Evolutionary conservation across 2,329 filamentous ascomycete species (phyloP), one percentile per base, ranked within the genome.

Genomic region (Coniochaeta pulveracea): DNA sequence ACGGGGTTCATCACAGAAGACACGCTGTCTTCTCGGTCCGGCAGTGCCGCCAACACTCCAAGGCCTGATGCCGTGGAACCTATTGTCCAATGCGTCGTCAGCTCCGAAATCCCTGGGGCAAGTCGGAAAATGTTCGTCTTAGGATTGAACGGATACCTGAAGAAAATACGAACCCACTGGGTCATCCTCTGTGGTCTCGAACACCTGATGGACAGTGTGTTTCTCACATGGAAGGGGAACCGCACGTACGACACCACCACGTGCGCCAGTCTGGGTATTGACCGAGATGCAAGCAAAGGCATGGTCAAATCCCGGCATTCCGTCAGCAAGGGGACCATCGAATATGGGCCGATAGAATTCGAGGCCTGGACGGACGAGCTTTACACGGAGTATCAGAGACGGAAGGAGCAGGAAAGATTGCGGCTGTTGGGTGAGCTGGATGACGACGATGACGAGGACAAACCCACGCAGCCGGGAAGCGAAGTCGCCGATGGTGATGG

Each of bases 221-320:
- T 91, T 45, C 66, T 96, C 35, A 91, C 84, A 0, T 94, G 84
- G 79, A 78, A 77, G 41, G 69, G 73, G 17, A 73, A 72, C 37
- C 72, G 74, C 38, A 57, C 94, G 3, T 94, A 81, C 50, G 74
- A 82, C 42, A 69, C 72, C n/a, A 84, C 82, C 5, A 88, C 80
- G 2, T 78, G 84, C 37, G 65, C 66, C 34, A 76, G 70, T 30
- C 58, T 93, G 6, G 76, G 77, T 6, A 68, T 91, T 28, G 49
- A 57, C 7, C 58, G 63, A 0, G 52, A 58, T 9, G 18, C 28
- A 9, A 19, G 8, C 21, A n/a, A 8, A 23, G 21, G 8, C 21
- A 19, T 7, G 65, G 66, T 25, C 52, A 62, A 10, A 53, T 69
- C 14, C 50, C 52, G 42, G 5, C 46, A 50, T 9, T 51, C 49